phyloP scores from a whole-genome alignment of 352 stramenopile genomes.

The Synura sp. region DNA sequence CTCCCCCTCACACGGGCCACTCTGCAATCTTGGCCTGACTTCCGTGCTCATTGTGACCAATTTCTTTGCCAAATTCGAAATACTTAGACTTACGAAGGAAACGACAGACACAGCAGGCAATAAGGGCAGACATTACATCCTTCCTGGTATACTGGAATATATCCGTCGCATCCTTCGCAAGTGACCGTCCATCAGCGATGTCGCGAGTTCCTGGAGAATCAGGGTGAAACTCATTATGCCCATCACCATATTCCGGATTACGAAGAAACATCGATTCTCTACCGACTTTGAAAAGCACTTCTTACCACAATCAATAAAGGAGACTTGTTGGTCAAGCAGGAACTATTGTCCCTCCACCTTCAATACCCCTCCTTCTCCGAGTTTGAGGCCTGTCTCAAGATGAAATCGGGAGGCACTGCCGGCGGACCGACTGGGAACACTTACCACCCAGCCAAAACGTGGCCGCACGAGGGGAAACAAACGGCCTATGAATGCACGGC shows the following conservation, averaged over 20 bases:
- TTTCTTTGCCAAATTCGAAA: too few relatives aligned
- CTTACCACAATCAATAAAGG: not conserved
- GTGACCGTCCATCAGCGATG: too few relatives aligned
- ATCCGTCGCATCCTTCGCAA: too few relatives aligned
- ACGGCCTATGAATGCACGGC: conserved; percentile 2
- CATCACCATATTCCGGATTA: conserved; percentile 21
- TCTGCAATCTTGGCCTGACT: not conserved
- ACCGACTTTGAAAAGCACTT: not conserved
- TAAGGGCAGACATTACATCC: too few relatives aligned
- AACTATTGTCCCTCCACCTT: not conserved
- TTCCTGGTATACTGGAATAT: too few relatives aligned
- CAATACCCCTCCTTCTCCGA: conserved; percentile 10
- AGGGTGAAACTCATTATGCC: too few relatives aligned
- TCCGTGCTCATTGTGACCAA: conserved; percentile 2
- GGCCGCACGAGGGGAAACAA: conserved; percentile 11
- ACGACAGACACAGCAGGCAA: too few relatives aligned
- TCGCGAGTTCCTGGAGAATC: too few relatives aligned
- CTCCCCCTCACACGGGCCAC: not conserved
- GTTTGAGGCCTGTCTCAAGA: conserved; percentile 4
- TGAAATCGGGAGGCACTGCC: conserved; percentile 21
- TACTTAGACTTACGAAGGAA: too few relatives aligned
- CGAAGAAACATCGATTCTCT: conserved; percentile 16
- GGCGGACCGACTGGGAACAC: conserved; percentile 2
- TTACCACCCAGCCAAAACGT: conserved; percentile 19
- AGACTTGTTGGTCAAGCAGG: not conserved